These are phyloP conservation scores for Oehlia diaphana DNA, from an alignment of 192 early-diverging fungal species.

Conservation along the genomic window DNA sequence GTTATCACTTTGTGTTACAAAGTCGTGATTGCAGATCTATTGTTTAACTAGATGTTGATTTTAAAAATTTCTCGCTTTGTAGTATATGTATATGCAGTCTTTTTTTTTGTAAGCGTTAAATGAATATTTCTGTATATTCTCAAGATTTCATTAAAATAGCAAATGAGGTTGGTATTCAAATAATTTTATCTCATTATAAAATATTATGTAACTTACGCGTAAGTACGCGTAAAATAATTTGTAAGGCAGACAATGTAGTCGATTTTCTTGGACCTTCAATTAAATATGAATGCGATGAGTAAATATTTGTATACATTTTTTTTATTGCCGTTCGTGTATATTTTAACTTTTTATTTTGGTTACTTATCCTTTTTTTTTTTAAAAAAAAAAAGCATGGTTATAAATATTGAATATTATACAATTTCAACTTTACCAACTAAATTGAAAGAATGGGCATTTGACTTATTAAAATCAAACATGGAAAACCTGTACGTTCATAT, in stretches of 20 bases:
- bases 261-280: slow-evolving; percentile 2
- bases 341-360: not conserved
- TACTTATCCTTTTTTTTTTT: not conserved
- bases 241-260: not conserved
- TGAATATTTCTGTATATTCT: not conserved
- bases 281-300: slow-evolving; percentile 4
- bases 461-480: slow-evolving; percentile 59
- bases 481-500: slow-evolving; percentile 43
- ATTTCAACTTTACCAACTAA: slow-evolving; percentile 31
- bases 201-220: not conserved
- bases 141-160: not conserved
- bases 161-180: not conserved
- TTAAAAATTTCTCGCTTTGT: too few relatives aligned
- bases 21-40: too few relatives aligned
- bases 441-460: slow-evolving; percentile 51
- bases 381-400: not conserved
- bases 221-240: not conserved
- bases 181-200: not conserved
- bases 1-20: too few relatives aligned
- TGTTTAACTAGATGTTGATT: too few relatives aligned
- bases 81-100: too few relatives aligned
- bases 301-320: not conserved
- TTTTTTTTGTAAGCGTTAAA: too few relatives aligned
- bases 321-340: not conserved
- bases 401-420: slow-evolving; percentile 28